Percentiles rank a stretch among this genome's conserved stretches.
Evolutionary conservation across 1,284 basidiomycete genomes (phyloP).

Genomic region (Dichomitus squalens): DNA sequence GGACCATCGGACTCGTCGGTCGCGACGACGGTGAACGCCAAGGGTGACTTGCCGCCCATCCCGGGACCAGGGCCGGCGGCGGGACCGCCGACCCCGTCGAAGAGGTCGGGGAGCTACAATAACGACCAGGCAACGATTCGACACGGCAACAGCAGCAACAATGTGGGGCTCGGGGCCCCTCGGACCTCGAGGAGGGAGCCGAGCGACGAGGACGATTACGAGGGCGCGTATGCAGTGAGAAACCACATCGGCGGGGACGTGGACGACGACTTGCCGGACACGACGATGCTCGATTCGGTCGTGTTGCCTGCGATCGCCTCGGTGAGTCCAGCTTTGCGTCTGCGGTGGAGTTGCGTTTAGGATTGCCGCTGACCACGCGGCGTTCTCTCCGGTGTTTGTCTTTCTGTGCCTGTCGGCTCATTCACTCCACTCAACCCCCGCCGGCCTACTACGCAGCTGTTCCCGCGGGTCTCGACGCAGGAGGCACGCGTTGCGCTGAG

Average conservation of each 20-base stretch:
- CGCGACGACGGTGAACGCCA: constrained; percentile 47
- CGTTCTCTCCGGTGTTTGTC: background rate
- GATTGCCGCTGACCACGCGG: constrained; percentile 1
- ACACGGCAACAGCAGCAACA: constrained; percentile 35
- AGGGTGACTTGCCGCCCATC: constrained; percentile 63
- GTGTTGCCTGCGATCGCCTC: constrained; percentile 91
- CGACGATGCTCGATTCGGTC: constrained; percentile 93
- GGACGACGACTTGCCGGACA: constrained; percentile 76
- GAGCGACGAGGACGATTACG: constrained; percentile 68
- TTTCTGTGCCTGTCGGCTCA: background rate
- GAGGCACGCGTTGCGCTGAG: constrained; percentile 86
- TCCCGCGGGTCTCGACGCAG: constrained; percentile 85
- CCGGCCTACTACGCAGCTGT: constrained; percentile 55
- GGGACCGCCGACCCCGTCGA: constrained; percentile 41
- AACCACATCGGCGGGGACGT: constrained; percentile 24
- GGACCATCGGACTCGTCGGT: constrained; percentile 28
- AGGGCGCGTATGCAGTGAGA: constrained; percentile 48
- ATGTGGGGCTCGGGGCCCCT: constrained; percentile 21
- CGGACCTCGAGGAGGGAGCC: constrained; percentile 39
- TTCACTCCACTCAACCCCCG: background rate
- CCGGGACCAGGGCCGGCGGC: constrained; percentile 40
- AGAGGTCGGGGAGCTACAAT: constrained; percentile 41
- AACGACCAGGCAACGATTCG: constrained; percentile 69
- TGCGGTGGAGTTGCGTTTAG: background rate
- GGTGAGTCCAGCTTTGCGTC: constrained; percentile 49